phyloP scores from a whole-genome alignment of 345 rosid species.

The Eucalyptus sideroxylon region DNA sequence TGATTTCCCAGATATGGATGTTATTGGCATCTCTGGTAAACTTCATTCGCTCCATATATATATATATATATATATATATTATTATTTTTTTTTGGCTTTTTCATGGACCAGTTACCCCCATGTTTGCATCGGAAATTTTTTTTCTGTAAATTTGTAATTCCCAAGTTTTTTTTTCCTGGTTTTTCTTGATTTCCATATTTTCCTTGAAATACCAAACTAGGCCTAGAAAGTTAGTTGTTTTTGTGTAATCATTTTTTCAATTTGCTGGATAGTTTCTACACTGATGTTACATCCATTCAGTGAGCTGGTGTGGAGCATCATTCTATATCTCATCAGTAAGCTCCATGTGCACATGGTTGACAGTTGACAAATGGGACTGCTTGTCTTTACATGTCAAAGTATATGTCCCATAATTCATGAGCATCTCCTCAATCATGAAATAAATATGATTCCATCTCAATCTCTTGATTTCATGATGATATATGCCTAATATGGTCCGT shows the following conservation, averaged over 20 bases:
- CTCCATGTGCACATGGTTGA: not conserved
- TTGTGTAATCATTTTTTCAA: not conserved
- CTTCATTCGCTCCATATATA: not conserved
- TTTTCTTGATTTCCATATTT: not conserved
- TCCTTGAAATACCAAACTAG: not conserved
- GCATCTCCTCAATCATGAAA: not conserved
- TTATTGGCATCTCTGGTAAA: constrained; percentile 64
- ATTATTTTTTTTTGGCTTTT: not conserved
- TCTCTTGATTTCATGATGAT: not conserved
- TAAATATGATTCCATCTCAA: not conserved
- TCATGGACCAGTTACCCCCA: not conserved
- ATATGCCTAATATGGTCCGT: not conserved
- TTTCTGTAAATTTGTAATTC: not conserved
- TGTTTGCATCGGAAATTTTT: not conserved
- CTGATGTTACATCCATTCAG: not conserved
- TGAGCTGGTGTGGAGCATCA: not conserved
- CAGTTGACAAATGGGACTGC: not conserved
- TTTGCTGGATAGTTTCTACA: not conserved
- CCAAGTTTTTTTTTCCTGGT: not conserved
- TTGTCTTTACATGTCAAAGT: not conserved
- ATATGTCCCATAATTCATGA: not conserved
- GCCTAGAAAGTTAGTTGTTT: not conserved
- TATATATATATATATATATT: not conserved
- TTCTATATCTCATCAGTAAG: not conserved
- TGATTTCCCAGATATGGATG: constrained; percentile 80